Percentiles rank a stretch among this genome's conserved stretches.
Evolutionary conservation across 148 eudicot species (phyloP).

Genomic region (Pharnaceum exiguum): DNA sequence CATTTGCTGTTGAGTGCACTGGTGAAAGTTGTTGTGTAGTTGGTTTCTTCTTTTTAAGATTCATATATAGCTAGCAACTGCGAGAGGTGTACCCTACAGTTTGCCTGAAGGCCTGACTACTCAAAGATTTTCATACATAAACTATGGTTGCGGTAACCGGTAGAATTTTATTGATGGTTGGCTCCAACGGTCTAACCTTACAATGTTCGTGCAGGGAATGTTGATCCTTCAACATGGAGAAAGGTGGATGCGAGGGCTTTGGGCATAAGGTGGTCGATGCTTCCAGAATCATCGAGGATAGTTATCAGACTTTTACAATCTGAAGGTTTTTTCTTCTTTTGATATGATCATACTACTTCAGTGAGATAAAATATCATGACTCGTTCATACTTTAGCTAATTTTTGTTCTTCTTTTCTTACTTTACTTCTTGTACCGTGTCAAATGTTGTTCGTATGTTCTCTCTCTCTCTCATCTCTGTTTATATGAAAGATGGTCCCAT

Average conservation of each 20-base stretch:
- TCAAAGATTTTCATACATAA: background rate
- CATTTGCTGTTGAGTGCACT: too few relatives aligned
- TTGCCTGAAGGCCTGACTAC: too few relatives aligned
- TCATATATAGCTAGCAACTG: too few relatives aligned
- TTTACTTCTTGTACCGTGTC: too few relatives aligned
- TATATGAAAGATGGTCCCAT: too few relatives aligned
- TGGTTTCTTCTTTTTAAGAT: too few relatives aligned
- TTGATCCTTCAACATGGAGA: conserved; percentile 52
- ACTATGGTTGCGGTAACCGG: background rate
- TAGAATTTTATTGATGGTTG: background rate
- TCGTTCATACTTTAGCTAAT: too few relatives aligned
- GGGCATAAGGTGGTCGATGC: conserved; percentile 42
- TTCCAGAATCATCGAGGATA: conserved; percentile 45
- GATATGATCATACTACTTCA: background rate
- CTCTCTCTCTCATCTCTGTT: too few relatives aligned
- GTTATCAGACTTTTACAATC: conserved; percentile 49
- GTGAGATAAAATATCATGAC: background rate
- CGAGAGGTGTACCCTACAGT: too few relatives aligned
- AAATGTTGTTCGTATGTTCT: too few relatives aligned
- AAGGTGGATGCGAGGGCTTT: conserved; percentile 59
- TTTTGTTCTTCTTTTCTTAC: too few relatives aligned
- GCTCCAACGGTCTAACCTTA: background rate
- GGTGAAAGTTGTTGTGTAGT: too few relatives aligned
- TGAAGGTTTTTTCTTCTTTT: conserved; percentile 38
- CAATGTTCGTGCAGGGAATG: conserved; percentile 23